A percentile compares a stretch with the other conserved stretches of the same genome.
Evolutionary conservation across 2,329 filamentous ascomycete genomes (phyloP).

Genomic region (Aspergillus pseudoviridinutans): DNA sequence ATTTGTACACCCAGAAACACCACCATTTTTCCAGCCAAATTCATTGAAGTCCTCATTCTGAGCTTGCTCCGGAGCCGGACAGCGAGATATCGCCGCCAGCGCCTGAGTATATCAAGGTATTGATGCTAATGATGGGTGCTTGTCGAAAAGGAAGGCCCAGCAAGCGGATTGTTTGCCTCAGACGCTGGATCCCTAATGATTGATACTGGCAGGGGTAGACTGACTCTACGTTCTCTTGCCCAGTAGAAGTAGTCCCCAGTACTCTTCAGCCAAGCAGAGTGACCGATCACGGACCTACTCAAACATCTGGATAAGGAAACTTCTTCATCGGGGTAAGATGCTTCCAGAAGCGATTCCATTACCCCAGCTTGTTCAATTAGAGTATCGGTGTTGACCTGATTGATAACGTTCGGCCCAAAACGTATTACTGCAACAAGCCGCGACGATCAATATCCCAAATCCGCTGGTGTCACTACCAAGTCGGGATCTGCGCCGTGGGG

Average conservation of each 20-base stretch:
- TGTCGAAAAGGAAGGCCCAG: background rate
- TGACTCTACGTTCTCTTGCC: background rate
- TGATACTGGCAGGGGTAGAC: background rate
- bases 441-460: background rate
- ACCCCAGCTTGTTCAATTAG: background rate
- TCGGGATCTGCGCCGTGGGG: background rate
- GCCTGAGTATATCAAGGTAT: background rate
- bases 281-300: background rate
- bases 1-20: background rate
- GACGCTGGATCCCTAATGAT: background rate
- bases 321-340: background rate
- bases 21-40: background rate
- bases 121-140: background rate
- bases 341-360: background rate
- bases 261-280: background rate
- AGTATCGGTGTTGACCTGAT: background rate
- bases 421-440: background rate
- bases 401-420: background rate
- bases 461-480: background rate
- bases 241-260: background rate
- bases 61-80: background rate
- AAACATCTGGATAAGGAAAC: background rate
- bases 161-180: background rate
- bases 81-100: background rate
- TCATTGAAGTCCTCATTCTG: background rate